Evolutionary conservation across 1,284 basidiomycete genomes (phyloP).

Genomic region (Sporisorium sorghi): DNA sequence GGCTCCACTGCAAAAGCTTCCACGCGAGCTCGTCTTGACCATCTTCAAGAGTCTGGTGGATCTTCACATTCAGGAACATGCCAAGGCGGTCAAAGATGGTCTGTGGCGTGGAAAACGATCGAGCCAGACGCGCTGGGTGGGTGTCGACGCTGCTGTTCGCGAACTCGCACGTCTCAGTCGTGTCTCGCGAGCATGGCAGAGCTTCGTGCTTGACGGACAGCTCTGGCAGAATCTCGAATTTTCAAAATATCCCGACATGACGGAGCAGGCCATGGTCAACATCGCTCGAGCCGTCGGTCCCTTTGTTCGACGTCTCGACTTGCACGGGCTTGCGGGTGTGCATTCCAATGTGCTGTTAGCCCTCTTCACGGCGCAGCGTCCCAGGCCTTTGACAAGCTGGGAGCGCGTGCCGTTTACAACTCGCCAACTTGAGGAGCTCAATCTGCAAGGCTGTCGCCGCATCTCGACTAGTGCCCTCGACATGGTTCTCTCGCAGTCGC

Average conservation of each 20-base stretch:
- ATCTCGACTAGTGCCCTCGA: slow-evolving; percentile 78
- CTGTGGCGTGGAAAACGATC: slow-evolving; percentile 36
- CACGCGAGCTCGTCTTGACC: slow-evolving; percentile 34
- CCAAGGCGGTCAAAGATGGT: slow-evolving; percentile 14
- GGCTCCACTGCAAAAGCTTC: slow-evolving; percentile 33
- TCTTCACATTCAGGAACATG: slow-evolving; percentile 36
- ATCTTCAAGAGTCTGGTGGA: slow-evolving; percentile 38
- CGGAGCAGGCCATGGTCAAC: slow-evolving; percentile 36
- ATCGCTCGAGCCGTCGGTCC: slow-evolving; percentile 71
- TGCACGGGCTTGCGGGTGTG: slow-evolving; percentile 77
- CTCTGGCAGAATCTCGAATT: slow-evolving; percentile 77
- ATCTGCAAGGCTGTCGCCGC: slow-evolving; percentile 79
- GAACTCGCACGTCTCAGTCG: slow-evolving; percentile 69
- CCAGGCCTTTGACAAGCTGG: slow-evolving; percentile 8
- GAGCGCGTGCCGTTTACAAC: slow-evolving; percentile 4
- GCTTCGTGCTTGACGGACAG: slow-evolving; percentile 85
- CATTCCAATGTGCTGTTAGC: slow-evolving; percentile 34
- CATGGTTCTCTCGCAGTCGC: slow-evolving; percentile 78
- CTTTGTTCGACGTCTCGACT: slow-evolving; percentile 77
- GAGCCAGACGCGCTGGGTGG: slow-evolving; percentile 35
- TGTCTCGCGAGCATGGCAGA: slow-evolving; percentile 85
- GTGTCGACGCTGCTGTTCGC: slow-evolving; percentile 35
- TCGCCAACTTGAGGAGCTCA: slow-evolving; percentile 72
- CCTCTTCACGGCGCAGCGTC: slow-evolving; percentile 32
- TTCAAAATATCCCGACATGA: slow-evolving; percentile 71